A percentile compares a stretch with the other conserved stretches of the same genome.
These are phyloP conservation scores for Trichoderma asperellum DNA, from an alignment of 2,329 filamentous ascomycete genomes.

Conservation along the genomic window DNA sequence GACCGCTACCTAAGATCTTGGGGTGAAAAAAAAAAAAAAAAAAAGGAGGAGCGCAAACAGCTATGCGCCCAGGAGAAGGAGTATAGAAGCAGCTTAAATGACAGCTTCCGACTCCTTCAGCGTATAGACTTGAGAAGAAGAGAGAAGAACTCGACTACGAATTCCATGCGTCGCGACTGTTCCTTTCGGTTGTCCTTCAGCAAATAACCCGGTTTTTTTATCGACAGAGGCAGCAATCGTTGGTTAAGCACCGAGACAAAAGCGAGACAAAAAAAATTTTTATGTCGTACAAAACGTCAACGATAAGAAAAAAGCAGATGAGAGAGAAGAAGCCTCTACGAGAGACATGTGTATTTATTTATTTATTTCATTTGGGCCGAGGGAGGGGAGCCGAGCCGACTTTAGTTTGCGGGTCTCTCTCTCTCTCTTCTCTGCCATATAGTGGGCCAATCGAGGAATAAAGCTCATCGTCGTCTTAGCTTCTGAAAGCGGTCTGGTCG, in stretches of 20 bases:
- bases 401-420: slow-evolving; percentile 19
- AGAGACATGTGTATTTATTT: not conserved
- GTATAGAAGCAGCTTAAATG: not conserved
- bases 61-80: not conserved
- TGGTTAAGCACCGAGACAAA: not conserved
- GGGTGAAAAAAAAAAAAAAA: too few species aligned
- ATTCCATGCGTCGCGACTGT: slow-evolving; percentile 35
- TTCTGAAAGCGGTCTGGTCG: slow-evolving; percentile 19
- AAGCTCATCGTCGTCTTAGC: not conserved
- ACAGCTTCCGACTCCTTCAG: slow-evolving; percentile 27
- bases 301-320: not conserved
- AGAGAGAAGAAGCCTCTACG: not conserved
- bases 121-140: slow-evolving; percentile 36
- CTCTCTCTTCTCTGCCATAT: not conserved
- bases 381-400: not conserved
- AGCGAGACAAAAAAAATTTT: not conserved
- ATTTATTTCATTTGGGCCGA: not conserved
- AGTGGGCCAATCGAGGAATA: slow-evolving; percentile 1
- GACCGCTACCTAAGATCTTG: not conserved
- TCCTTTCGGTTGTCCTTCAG: not conserved
- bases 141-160: slow-evolving; percentile 36
- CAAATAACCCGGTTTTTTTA: not conserved
- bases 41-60: not conserved
- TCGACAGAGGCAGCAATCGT: not conserved
- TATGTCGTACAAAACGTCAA: not conserved